These are phyloP conservation scores for Leishmania mexicana DNA, from an alignment of 208 protist genomes.

Conservation along the genomic window DNA sequence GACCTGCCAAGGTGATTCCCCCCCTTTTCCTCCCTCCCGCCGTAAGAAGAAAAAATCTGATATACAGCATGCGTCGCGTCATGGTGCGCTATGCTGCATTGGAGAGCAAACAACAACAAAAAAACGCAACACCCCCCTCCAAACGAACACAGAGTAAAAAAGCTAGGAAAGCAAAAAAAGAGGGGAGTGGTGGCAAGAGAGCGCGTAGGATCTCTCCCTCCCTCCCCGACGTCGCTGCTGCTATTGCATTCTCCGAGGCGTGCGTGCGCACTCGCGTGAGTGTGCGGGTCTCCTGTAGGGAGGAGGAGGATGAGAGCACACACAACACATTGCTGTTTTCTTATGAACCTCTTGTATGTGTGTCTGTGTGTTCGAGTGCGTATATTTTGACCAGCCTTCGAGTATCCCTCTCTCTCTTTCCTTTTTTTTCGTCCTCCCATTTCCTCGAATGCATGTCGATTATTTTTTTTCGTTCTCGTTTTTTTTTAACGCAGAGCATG, in stretches of 20 bases:
- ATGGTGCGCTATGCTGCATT: not conserved
- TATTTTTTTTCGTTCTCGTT: not conserved
- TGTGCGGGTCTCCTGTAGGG: not conserved
- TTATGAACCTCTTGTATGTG: not conserved
- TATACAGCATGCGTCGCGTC: not conserved
- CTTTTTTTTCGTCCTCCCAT: not conserved
- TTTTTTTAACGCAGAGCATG: not conserved
- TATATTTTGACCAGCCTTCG: not conserved
- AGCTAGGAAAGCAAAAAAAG: no score
- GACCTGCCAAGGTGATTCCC: not conserved
- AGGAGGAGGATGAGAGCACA: not conserved
- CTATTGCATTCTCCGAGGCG: not conserved
- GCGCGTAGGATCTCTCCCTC: no score
- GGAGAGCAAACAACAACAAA: no score
- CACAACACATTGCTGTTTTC: not conserved
- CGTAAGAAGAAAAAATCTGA: not conserved
- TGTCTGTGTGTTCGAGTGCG: not conserved
- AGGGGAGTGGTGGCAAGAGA: no score
- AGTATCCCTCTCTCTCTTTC: not conserved
- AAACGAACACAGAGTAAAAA: no score
- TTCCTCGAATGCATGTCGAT: not conserved
- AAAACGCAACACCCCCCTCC: no score
- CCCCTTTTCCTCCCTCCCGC: not conserved
- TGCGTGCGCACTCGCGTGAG: not conserved
- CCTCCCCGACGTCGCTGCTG: not conserved